Evolutionary conservation across 768 basidiomycete species (phyloP).

Genomic region (Lactarius pseudohatsudake): DNA sequence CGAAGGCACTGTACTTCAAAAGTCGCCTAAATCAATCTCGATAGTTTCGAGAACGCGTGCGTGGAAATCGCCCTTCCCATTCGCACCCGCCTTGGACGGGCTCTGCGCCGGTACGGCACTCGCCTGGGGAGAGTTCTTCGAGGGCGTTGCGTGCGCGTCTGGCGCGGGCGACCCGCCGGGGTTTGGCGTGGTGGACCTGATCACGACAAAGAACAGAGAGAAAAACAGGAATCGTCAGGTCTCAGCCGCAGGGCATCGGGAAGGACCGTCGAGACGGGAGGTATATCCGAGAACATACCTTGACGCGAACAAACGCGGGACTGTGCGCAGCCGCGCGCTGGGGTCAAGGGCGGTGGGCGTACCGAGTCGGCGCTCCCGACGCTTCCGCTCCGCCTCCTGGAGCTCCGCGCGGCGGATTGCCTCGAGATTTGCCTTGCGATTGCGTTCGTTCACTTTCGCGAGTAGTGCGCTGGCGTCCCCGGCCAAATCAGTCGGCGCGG

Average conservation of each 20-base stretch:
- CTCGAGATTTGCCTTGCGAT: constrained; percentile 81
- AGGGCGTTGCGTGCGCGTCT: constrained; percentile 31
- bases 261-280: constrained; percentile 4
- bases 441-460: constrained; percentile 85
- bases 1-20: constrained; percentile 38
- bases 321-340: constrained; percentile 65
- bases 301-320: constrained; percentile 59
- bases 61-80: constrained; percentile 50
- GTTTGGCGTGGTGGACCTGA: constrained; percentile 45
- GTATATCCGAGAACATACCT: constrained; percentile 45
- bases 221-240: constrained; percentile 5
- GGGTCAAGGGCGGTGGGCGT: constrained; percentile 50
- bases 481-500: constrained; percentile 24
- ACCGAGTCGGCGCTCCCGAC: constrained; percentile 61
- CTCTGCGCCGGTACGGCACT: constrained; percentile 27
- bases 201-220: constrained; percentile 17
- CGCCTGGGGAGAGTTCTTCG: constrained; percentile 38
- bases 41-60: constrained; percentile 60
- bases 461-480: constrained; percentile 43
- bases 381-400: constrained; percentile 64
- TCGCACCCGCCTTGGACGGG: constrained; percentile 33
- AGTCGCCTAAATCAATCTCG: constrained; percentile 79
- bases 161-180: constrained; percentile 35
- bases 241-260: background rate
- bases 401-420: constrained; percentile 75